These are phyloP conservation scores for Schizosaccharomyces octosporus DNA, from an alignment of 805 yeast species.

Conservation along the genomic window DNA sequence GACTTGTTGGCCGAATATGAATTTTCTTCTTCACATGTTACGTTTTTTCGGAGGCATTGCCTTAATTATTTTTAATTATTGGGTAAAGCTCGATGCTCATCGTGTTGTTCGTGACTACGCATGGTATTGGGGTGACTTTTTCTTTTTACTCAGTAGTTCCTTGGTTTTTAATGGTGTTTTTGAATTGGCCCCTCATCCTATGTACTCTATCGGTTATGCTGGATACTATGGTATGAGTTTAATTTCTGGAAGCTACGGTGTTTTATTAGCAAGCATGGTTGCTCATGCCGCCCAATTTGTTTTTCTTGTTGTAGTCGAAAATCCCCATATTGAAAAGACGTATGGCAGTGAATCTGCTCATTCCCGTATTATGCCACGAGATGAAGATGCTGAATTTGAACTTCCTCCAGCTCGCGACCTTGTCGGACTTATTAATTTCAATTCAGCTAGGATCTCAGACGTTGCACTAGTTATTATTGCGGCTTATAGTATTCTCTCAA, in stretches of 20 bases:
- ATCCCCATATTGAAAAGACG: slow-evolving; percentile 66
- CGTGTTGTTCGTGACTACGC: slow-evolving; percentile 74
- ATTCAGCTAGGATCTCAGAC: slow-evolving; percentile 40
- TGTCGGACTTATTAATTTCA: slow-evolving; percentile 38
- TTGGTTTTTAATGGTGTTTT: slow-evolving; percentile 71
- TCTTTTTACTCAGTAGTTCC: slow-evolving; percentile 46
- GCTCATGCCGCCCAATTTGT: slow-evolving; percentile 62
- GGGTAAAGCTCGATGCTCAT: slow-evolving; percentile 76
- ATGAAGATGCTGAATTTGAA: not conserved
- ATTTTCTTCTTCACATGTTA: slow-evolving; percentile 22
- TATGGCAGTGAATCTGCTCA: slow-evolving; percentile 13
- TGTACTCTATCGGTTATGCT: slow-evolving; percentile 73
- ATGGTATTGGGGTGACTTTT: slow-evolving; percentile 90
- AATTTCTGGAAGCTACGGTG: slow-evolving; percentile 47
- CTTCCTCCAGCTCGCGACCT: slow-evolving; percentile 15
- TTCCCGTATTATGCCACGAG: not conserved
- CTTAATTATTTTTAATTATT: slow-evolving; percentile 45
- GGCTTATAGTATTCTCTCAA: not conserved
- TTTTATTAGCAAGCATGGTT: slow-evolving; percentile 38
- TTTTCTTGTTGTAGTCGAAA: slow-evolving; percentile 50
- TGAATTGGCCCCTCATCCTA: slow-evolving; percentile 77
- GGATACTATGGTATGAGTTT: slow-evolving; percentile 71
- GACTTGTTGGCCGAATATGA: slow-evolving; percentile 17
- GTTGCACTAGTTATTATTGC: slow-evolving; percentile 7
- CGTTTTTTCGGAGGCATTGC: slow-evolving; percentile 34